These are phyloP conservation scores for Conoideocrella luteorostrata DNA, from an alignment of 2,329 filamentous ascomycete species.

Conservation along the genomic window DNA sequence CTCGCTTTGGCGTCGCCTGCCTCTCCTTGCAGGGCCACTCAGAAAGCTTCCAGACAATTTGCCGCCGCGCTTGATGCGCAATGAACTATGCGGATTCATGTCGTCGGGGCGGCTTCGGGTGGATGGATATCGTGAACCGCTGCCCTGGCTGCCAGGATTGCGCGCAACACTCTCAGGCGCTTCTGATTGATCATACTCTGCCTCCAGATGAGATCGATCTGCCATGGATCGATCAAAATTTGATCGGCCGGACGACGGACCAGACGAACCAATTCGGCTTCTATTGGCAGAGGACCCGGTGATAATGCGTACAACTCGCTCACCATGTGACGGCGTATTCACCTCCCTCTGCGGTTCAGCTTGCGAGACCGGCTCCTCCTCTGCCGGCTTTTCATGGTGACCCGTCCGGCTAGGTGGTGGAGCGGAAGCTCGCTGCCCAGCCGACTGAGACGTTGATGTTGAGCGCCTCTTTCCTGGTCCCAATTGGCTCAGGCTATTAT, in stretches of 20 bases:
- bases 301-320: constrained; percentile 49
- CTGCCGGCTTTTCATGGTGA: constrained; percentile 34
- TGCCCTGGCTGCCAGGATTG: constrained; percentile 43
- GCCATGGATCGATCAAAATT: constrained; percentile 24
- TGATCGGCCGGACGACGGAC: constrained; percentile 30
- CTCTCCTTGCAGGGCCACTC: constrained; percentile 72
- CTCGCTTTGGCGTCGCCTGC: constrained; percentile 60
- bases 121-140: constrained; percentile 46
- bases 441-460: constrained; percentile 40
- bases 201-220: constrained; percentile 30
- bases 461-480: constrained; percentile 40
- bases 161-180: constrained; percentile 44
- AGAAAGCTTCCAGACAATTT: constrained; percentile 72
- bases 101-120: constrained; percentile 52
- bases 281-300: constrained; percentile 44
- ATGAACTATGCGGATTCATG: constrained; percentile 64
- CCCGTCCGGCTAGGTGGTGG: constrained; percentile 31
- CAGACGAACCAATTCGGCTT: constrained; percentile 29
- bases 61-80: constrained; percentile 70
- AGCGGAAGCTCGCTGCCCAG: constrained; percentile 18
- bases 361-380: constrained; percentile 27
- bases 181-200: constrained; percentile 40
- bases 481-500: constrained; percentile 36
- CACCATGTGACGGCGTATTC: constrained; percentile 47
- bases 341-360: constrained; percentile 34